A percentile compares a stretch with the other conserved stretches of the same genome.
phyloP scores from a whole-genome alignment of 2,329 filamentous ascomycete species.

The Pseudogymnoascus destructans region DNA sequence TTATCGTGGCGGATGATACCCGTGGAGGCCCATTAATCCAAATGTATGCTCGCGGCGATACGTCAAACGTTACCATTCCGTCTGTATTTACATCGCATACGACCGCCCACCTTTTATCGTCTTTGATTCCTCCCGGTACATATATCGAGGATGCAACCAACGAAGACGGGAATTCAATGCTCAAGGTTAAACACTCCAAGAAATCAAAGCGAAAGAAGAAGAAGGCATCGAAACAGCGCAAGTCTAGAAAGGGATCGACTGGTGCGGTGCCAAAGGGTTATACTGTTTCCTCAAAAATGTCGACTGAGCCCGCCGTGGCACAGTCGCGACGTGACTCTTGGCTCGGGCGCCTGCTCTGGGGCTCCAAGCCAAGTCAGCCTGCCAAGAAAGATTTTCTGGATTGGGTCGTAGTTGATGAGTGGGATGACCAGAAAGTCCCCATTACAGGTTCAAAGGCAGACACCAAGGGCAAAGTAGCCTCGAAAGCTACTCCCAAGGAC shows the following conservation, averaged over 20 bases:
- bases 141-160: conserved; percentile 47
- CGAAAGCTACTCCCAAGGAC: conserved; percentile 32
- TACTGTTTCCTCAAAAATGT: background rate
- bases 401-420: conserved; percentile 58
- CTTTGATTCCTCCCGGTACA: conserved; percentile 61
- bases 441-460: background rate
- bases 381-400: conserved; percentile 33
- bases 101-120: conserved; percentile 83
- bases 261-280: conserved; percentile 10
- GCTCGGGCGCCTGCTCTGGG: background rate
- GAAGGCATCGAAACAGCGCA: conserved; percentile 21
- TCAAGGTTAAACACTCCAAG: conserved; percentile 37
- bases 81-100: conserved; percentile 91
- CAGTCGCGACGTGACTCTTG: conserved; percentile 1
- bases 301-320: background rate
- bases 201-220: conserved; percentile 20
- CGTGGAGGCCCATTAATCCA: conserved; percentile 81
- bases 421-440: conserved; percentile 34
- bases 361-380: background rate
- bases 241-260: conserved; percentile 3
- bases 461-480: conserved; percentile 16
- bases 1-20: conserved; percentile 90
- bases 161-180: conserved; percentile 43
- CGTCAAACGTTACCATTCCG: conserved; percentile 86
- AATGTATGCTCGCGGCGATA: conserved; percentile 97